phyloP scores from a whole-genome alignment of 495 filamentous ascomycete genomes.

The Thozetella sp. region DNA sequence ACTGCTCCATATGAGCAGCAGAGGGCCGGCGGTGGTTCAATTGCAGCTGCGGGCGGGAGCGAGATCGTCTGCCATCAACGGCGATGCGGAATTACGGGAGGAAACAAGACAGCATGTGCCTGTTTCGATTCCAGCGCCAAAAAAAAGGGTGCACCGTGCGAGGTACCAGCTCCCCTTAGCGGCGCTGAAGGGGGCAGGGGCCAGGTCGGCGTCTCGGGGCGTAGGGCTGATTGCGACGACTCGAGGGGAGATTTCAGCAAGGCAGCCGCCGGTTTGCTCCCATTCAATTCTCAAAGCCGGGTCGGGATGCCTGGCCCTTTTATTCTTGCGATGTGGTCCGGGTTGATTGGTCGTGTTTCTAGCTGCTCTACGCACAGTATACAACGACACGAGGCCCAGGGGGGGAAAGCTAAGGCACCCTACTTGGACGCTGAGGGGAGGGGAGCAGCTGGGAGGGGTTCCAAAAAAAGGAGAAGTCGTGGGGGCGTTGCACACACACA shows the following conservation, averaged over 20 bases:
- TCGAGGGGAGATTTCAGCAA: too few relatives aligned
- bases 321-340: neutral
- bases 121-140: neutral
- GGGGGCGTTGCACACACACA: too few relatives aligned
- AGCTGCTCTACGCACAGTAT: too few relatives aligned
- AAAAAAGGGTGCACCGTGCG: conserved; percentile 1
- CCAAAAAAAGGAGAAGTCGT: too few relatives aligned
- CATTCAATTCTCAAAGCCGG: too few relatives aligned
- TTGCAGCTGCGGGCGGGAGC: neutral
- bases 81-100: neutral
- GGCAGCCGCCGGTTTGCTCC: too few relatives aligned
- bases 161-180: neutral
- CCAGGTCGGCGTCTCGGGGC: neutral
- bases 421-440: too few relatives aligned
- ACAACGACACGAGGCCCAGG: too few relatives aligned
- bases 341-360: neutral
- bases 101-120: conserved; percentile 2
- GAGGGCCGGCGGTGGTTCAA: neutral
- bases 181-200: neutral
- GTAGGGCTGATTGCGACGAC: neutral
- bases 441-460: too few relatives aligned
- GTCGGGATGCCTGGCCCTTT: too few relatives aligned
- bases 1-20: conserved; percentile 70
- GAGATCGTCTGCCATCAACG: neutral
- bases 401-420: too few relatives aligned